Percentiles rank a stretch among this genome's conserved stretches.
Conservation (phyloP, 768 basidiomycete species). For the Multifurca ochricompacta region DNA sequence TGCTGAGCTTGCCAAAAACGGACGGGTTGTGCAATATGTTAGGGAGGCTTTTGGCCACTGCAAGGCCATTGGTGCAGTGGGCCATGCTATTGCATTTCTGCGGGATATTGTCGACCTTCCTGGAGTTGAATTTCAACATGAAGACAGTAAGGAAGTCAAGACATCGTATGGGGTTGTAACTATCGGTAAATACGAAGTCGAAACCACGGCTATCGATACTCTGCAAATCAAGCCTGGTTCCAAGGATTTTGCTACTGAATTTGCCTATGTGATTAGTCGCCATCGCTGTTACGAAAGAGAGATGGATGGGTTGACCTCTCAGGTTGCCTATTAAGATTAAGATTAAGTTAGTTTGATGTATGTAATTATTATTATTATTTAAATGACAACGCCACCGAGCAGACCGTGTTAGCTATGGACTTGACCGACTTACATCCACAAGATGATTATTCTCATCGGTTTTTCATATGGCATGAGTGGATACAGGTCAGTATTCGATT, state of each 20-base stretch:
- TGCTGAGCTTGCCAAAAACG: constrained; percentile 51
- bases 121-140: constrained; percentile 35
- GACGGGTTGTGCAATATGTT: constrained; percentile 73
- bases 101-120: constrained; percentile 40
- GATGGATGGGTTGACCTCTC: constrained; percentile 43
- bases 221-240: constrained; percentile 37
- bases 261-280: constrained; percentile 56
- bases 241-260: constrained; percentile 49
- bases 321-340: constrained; percentile 38
- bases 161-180: constrained; percentile 59
- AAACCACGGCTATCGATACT: constrained; percentile 34
- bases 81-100: constrained; percentile 48
- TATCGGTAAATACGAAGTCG: constrained; percentile 40
- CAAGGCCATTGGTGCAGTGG: constrained; percentile 74
- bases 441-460: constrained; percentile 74
- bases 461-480: constrained; percentile 92
- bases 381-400: too few relatives aligned
- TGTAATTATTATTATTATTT: too few relatives aligned
- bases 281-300: constrained; percentile 62
- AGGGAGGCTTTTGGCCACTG: constrained; percentile 83
- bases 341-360: too few relatives aligned
- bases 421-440: constrained; percentile 62
- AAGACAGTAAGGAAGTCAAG: constrained; percentile 34
- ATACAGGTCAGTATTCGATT: constrained; percentile 64
- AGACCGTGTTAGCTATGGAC: constrained; percentile 35